Evolutionary conservation across 129 eudicot species (phyloP), one percentile per base, ranked within the genome.

Genomic region (Logfia minima): DNA sequence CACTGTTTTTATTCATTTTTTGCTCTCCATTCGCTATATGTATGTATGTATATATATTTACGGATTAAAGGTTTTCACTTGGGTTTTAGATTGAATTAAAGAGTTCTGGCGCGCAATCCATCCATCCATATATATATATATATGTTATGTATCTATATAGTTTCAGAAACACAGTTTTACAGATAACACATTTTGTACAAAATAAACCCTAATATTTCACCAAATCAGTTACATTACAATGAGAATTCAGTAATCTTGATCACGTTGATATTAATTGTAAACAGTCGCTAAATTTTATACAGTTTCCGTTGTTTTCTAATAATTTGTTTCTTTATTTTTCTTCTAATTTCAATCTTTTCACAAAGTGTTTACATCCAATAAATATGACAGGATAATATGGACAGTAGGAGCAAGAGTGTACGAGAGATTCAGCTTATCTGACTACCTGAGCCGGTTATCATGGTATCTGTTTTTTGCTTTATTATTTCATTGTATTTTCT

Each of bases 351-450:
- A 58, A 60, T 45, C 3, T 39, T 39, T 39, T 39, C 76, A 41
- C 52, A 37, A 70, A 39, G 28, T 41, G 7, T 71, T 41, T 23
- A 63, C 58, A 8, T 8, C 26, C 56, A 48, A 58, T 41, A 9
- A 26, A 66, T 68, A 56, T 71, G 37, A 64, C 92, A 94, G 99
- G 88, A 86, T 94, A 81, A 86, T 91, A 86, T 94, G 99, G 99
- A 91, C 96, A 16, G 80, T 78, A 31, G 99, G 99, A 43, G 83
- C 93, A 21, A 86, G 92, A 74, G 92, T 91, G 61, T 85, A 77
- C 83, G 89, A 89, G 86, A 87, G 93, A 84, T 89, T 94, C 84
- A 89, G 96, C 24, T 79, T 84, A 24, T 0, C 26, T 24, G 26
- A 24, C 26, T 24, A 70, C 87, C 86, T 6, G 85, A 89, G 61